phyloP scores from a whole-genome alignment of 768 basidiomycete genomes.

The Leccinum subgranulosum region DNA sequence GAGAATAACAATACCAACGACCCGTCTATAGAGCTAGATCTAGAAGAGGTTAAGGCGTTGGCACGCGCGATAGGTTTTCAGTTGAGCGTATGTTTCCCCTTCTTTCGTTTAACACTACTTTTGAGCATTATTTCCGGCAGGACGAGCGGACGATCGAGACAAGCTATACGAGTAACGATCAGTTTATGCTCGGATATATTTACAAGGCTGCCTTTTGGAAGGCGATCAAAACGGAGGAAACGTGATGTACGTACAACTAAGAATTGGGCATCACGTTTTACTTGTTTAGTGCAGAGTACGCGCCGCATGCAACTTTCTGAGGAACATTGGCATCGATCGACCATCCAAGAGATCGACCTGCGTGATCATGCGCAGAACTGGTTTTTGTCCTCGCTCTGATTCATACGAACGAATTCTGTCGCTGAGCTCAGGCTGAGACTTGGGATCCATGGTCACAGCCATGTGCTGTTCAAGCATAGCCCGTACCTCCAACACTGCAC shows the following conservation, averaged over 20 bases:
- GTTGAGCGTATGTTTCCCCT: conserved; percentile 54
- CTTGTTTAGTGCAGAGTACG: neutral
- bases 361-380: no score
- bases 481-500: no score
- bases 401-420: no score
- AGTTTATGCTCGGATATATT: conserved; percentile 79
- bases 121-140: conserved; percentile 41
- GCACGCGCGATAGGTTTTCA: conserved; percentile 76
- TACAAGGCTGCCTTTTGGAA: conserved; percentile 88
- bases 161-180: conserved; percentile 81
- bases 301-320: neutral
- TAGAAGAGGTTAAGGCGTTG: conserved; percentile 85
- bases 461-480: neutral
- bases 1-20: conserved; percentile 77
- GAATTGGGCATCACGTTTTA: neutral
- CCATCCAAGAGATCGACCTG: no score
- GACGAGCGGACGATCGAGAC: conserved; percentile 78
- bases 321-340: neutral
- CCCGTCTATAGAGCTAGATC: conserved; percentile 78
- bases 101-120: neutral
- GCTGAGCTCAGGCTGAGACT: no score
- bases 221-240: conserved; percentile 46
- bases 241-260: neutral
- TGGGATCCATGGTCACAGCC: neutral
- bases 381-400: no score